Evolutionary conservation across 148 eudicot genomes (phyloP).

Genomic region (Agrostemma githago): DNA sequence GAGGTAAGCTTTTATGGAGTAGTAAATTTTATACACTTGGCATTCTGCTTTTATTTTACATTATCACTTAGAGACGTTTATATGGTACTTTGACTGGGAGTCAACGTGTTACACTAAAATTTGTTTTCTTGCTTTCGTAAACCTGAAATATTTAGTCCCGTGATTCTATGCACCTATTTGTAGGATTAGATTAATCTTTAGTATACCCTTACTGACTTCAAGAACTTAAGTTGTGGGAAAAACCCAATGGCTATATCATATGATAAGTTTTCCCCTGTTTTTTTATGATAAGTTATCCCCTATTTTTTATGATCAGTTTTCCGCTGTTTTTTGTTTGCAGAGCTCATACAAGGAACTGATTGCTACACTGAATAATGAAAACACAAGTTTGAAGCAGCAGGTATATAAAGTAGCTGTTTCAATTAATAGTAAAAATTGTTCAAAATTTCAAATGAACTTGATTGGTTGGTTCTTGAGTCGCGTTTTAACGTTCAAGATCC

Average conservation of each 20-base stretch:
- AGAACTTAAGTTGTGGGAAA: not conserved
- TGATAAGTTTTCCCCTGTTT: not conserved
- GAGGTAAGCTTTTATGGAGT: conserved; percentile 39
- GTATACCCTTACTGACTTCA: not conserved
- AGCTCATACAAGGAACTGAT: conserved; percentile 42
- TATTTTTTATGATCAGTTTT: not conserved
- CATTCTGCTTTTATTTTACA: not conserved
- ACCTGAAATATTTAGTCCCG: not conserved
- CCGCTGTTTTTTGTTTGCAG: conserved; percentile 32
- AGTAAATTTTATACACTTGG: not conserved
- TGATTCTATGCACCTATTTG: not conserved
- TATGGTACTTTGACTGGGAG: not conserved
- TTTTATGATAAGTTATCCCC: too few species aligned
- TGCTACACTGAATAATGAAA: conserved; percentile 41
- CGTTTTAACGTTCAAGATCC: not conserved
- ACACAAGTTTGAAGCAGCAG: conserved; percentile 53
- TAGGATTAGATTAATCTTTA: not conserved
- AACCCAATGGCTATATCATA: not conserved
- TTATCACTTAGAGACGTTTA: not conserved
- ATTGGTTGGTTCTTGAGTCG: not conserved
- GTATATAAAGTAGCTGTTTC: conserved; percentile 32
- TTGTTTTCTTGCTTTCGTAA: not conserved
- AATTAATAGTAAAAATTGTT: not conserved
- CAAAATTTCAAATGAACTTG: conserved; percentile 3
- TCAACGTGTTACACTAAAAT: not conserved